Base-by-base conservation (phyloP, 2,329 filamentous ascomycete species). In the Penicillium sp. region DNA sequence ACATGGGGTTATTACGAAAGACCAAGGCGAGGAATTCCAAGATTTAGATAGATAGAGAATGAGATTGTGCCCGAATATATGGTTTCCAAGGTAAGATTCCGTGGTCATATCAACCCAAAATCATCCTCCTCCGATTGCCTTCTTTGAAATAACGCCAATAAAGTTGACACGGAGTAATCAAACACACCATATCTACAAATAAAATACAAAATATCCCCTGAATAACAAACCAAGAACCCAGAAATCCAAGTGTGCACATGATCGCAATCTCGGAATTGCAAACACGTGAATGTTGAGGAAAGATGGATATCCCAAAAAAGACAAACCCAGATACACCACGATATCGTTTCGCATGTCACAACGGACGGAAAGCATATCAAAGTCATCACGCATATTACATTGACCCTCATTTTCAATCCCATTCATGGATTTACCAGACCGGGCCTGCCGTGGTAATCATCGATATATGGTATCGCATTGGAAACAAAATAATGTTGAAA, bases 401-500 rank as follows among this genome's bases (percentile, higher is more conserved):
- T 40, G 46, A 40, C 38, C 38, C 38, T 41, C 53, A 50, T 53
- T 56, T 60, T 50, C 50, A 44, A 46, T 45, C 54, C 45, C 51
- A 52, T 56, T 18, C 18, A 18, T 18, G 18, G 18, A 18, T 18
- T 52, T 56, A 61, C 61, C 61, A 57, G 58, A 65, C 53, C 64
- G 67, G 67, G 50, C 67, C 69, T 53, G 68, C 69, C 68, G 68
- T 63, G 64, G 65, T 63, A 45, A 39, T 55, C 32, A 49, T 52
- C 54, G 52, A 57, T 56, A 59, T 29, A 56, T 52, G 43, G 57
- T 34, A 54, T 54, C 46, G 52, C 27, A 63, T 53, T 44, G 55
- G 51, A 50, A 57, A 45, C 42, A 57, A 9, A 55, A 50, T 56
- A 51, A 22, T 55, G 52, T 44, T 50, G 31, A 42, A 41, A 39